phyloP scores from a whole-genome alignment of 345 rosid species.

The Citrus inodora region DNA sequence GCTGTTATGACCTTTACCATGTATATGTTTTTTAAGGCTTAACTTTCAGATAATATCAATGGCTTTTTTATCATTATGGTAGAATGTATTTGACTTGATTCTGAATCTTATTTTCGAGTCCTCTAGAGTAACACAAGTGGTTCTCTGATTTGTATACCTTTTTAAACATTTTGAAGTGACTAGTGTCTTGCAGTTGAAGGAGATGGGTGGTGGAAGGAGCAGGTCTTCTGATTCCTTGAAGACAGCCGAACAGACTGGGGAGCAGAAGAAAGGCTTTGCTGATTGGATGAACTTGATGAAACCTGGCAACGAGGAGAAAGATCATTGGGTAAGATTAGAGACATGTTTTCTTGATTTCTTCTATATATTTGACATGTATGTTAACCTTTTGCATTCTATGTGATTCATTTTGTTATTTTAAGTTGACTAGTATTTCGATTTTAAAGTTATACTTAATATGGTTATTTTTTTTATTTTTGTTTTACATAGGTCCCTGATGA shows the following conservation, averaged over 20 bases:
- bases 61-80: neutral
- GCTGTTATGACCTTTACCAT: neutral
- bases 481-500: slow-evolving; percentile 83
- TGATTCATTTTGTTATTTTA: neutral
- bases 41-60: neutral
- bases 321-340: slow-evolving; percentile 60
- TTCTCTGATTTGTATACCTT: neutral
- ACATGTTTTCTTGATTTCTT: neutral
- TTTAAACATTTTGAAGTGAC: neutral
- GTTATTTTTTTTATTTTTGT: neutral
- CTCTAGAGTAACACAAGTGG: neutral
- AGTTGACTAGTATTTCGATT: neutral
- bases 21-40: neutral
- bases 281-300: slow-evolving; percentile 92
- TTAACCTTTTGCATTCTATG: neutral
- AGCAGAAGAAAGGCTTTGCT: slow-evolving; percentile 71
- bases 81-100: neutral
- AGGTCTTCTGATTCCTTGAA: slow-evolving; percentile 54
- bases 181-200: slow-evolving; percentile 64
- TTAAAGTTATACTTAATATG: slow-evolving; percentile 2
- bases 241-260: slow-evolving; percentile 58
- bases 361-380: neutral
- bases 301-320: slow-evolving; percentile 95
- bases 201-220: slow-evolving; percentile 82
- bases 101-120: neutral